Conservation (phyloP, 768 basidiomycete species). For the Mycena haematopus region DNA sequence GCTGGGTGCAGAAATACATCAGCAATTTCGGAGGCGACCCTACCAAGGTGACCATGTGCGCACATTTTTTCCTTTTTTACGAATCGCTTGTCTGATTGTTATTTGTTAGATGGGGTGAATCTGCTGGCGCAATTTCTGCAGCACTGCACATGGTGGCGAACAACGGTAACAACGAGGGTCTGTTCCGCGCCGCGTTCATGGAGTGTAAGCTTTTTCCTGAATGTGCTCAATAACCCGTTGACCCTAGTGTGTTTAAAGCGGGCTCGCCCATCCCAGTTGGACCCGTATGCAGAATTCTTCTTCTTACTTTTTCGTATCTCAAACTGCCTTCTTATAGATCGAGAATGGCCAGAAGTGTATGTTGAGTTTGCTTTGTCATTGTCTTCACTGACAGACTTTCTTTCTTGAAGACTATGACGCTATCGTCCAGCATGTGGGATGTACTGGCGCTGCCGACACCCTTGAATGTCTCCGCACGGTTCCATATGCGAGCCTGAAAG, state of each 20-base stretch:
- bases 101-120: slow-evolving; percentile 55
- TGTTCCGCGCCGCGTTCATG: slow-evolving; percentile 61
- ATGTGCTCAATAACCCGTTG: no score
- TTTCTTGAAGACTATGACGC: slow-evolving; percentile 45
- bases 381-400: neutral
- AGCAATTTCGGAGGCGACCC: slow-evolving; percentile 70
- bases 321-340: slow-evolving; percentile 26
- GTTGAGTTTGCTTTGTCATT: slow-evolving; percentile 24
- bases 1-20: slow-evolving; percentile 72
- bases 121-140: slow-evolving; percentile 62
- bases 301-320: neutral
- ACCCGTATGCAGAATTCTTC: no score
- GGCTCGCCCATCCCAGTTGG: no score
- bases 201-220: no score
- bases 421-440: slow-evolving; percentile 49
- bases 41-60: slow-evolving; percentile 56
- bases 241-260: no score
- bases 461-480: slow-evolving; percentile 51
- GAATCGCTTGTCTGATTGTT: slow-evolving; percentile 1
- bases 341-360: slow-evolving; percentile 48
- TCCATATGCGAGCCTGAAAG: slow-evolving; percentile 45
- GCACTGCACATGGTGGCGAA: slow-evolving; percentile 57
- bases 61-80: neutral
- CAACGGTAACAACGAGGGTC: slow-evolving; percentile 48
- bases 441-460: slow-evolving; percentile 46